Conservation (phyloP, 768 basidiomycete genomes). For the Suillus bovinus region DNA sequence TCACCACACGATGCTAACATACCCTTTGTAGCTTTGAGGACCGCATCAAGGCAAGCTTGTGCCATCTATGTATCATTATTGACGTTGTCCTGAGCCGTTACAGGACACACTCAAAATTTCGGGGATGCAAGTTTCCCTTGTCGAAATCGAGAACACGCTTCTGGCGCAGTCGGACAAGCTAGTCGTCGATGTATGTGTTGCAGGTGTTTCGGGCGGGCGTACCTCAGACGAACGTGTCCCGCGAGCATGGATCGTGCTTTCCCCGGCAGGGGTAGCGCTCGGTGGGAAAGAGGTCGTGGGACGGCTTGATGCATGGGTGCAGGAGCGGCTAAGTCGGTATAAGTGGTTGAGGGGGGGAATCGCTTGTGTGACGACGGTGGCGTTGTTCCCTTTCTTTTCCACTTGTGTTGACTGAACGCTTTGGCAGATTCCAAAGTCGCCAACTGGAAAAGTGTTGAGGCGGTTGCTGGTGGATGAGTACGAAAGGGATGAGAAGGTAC, state of each 20-base stretch:
- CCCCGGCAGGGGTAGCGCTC: conserved; percentile 45
- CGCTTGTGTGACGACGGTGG: conserved; percentile 58
- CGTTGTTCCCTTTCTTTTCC: conserved; percentile 3
- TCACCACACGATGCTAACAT: not conserved
- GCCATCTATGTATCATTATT: conserved; percentile 19
- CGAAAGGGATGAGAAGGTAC: conserved; percentile 28
- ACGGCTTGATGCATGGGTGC: conserved; percentile 55
- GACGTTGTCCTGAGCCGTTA: not conserved
- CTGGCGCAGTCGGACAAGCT: conserved; percentile 57
- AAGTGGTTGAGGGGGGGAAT: conserved; percentile 73
- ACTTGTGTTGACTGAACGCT: not conserved
- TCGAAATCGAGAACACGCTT: conserved; percentile 65
- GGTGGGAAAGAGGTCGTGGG: conserved; percentile 42
- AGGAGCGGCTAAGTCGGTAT: conserved; percentile 60
- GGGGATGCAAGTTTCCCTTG: conserved; percentile 71
- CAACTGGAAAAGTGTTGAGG: conserved; percentile 65
- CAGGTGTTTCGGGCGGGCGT: conserved; percentile 66
- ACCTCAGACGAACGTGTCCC: conserved; percentile 68
- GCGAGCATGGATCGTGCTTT: conserved; percentile 71
- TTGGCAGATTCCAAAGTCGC: conserved; percentile 61
- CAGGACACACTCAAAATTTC: conserved; percentile 76
- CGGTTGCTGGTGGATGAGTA: conserved; percentile 56
- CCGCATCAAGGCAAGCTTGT: conserved; percentile 52
- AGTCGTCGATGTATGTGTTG: conserved; percentile 62
- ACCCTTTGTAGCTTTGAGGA: conserved; percentile 55